phyloP scores from a whole-genome alignment of 352 stramenopile species.

The Globisporangium apiculatum region DNA sequence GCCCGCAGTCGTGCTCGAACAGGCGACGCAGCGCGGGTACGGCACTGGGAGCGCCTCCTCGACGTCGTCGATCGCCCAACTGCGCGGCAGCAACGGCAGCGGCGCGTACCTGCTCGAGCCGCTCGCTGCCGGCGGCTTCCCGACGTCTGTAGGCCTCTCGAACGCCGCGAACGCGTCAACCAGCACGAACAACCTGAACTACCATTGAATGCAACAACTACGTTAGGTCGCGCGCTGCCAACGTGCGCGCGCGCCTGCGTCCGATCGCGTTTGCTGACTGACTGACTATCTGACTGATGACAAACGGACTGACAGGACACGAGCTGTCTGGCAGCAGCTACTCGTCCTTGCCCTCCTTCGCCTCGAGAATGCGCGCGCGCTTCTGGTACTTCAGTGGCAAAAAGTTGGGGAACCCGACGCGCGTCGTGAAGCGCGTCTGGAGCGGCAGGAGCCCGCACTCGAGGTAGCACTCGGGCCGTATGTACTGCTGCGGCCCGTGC shows the following conservation, averaged over 20 bases:
- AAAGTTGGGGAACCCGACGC: conserved; percentile 40
- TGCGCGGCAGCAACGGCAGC: conserved; percentile 41
- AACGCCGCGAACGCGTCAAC: not conserved
- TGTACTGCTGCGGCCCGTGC: conserved; percentile 27
- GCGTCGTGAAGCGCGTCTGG: conserved; percentile 38
- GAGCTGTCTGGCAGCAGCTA: not conserved
- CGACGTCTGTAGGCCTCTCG: conserved; percentile 18
- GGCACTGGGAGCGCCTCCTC: conserved; percentile 21
- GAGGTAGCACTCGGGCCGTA: conserved; percentile 48
- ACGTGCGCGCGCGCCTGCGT: not conserved
- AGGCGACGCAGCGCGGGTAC: conserved; percentile 38
- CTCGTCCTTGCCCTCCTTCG: conserved; percentile 10
- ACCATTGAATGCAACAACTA: conserved; percentile 3
- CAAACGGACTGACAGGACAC: not conserved
- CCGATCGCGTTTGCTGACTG: not conserved
- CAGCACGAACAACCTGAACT: conserved; percentile 2
- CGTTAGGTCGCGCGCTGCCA: not conserved
- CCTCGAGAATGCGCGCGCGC: conserved; percentile 8
- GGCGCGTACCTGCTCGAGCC: conserved; percentile 37
- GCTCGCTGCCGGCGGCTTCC: conserved; percentile 34
- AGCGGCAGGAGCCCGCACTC: conserved; percentile 46
- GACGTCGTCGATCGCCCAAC: conserved; percentile 20
- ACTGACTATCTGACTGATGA: too few species aligned
- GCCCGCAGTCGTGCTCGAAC: not conserved
- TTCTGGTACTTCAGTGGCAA: conserved; percentile 35